Conservation (phyloP, 768 basidiomycete genomes). For the Postia placenta region DNA sequence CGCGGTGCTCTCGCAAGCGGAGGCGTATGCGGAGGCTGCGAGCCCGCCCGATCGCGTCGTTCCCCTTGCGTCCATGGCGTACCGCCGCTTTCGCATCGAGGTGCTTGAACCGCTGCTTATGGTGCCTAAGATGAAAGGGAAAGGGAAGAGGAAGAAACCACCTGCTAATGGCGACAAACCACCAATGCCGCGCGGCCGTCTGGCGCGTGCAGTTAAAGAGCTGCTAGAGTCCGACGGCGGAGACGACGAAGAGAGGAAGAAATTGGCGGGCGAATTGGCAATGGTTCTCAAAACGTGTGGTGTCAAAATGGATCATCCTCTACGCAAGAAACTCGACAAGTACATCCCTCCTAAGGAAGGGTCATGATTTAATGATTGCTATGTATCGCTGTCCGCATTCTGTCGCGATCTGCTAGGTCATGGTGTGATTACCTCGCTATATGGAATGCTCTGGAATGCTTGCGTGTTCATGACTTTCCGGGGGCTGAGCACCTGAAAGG, state of each 20-base stretch:
- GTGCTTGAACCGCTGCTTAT: constrained; percentile 64
- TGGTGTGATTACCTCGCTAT: too few species aligned
- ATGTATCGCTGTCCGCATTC: too few species aligned
- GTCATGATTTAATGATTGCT: not conserved
- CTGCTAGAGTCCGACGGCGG: constrained; percentile 49
- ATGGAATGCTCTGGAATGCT: too few species aligned
- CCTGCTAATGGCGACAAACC: constrained; percentile 31
- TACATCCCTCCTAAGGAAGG: constrained; percentile 27
- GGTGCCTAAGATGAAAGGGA: constrained; percentile 55
- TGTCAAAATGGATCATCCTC: constrained; percentile 55
- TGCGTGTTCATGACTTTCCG: too few species aligned
- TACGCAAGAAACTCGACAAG: constrained; percentile 64
- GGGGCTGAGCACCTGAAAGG: too few species aligned
- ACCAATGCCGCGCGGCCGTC: constrained; percentile 51
- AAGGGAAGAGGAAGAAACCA: constrained; percentile 46
- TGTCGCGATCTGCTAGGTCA: too few species aligned
- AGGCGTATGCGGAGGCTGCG: constrained; percentile 70
- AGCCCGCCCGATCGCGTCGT: constrained; percentile 63
- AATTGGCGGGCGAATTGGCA: constrained; percentile 45
- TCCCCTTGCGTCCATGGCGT: constrained; percentile 55
- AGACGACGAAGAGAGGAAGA: constrained; percentile 38
- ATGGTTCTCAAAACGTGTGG: constrained; percentile 46
- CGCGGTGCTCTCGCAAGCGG: constrained; percentile 48
- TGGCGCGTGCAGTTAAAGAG: constrained; percentile 63
- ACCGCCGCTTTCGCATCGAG: constrained; percentile 67